Percentiles rank a stretch among this genome's conserved stretches.
Conservation (phyloP, 2,329 filamentous ascomycete genomes). For the Claviceps sp. region DNA sequence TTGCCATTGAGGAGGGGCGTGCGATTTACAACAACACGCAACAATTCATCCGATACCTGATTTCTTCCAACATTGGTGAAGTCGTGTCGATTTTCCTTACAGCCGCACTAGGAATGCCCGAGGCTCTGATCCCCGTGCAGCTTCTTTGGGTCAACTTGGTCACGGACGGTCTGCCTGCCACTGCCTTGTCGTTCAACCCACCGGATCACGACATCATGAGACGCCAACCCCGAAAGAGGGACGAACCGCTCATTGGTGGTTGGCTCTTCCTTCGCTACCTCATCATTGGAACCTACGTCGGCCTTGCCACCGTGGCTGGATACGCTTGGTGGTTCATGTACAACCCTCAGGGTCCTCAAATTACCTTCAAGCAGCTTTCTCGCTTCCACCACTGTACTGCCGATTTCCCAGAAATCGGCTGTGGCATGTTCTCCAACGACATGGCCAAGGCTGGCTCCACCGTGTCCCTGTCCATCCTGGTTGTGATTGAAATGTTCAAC, state of each 20-base stretch:
- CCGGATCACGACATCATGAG: constrained; percentile 98
- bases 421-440: constrained; percentile 77
- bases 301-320: constrained; percentile 83
- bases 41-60: constrained; percentile 97
- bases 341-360: constrained; percentile 78
- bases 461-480: constrained; percentile 78
- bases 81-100: constrained; percentile 98
- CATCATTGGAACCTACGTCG: constrained; percentile 90
- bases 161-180: constrained; percentile 91
- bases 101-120: constrained; percentile 90
- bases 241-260: constrained; percentile 81
- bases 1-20: constrained; percentile 90
- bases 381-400: constrained; percentile 89
- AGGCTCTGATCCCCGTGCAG: constrained; percentile 92
- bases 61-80: constrained; percentile 97
- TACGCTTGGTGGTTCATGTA: constrained; percentile 99
- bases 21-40: constrained; percentile 99
- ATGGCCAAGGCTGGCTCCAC: constrained; percentile 85
- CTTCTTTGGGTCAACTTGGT: constrained; percentile 98
- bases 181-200: constrained; percentile 93
- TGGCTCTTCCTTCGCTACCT: constrained; percentile 98
- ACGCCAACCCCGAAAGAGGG: constrained; percentile 76
- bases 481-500: constrained; percentile 99
- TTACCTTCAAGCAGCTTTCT: constrained; percentile 75
- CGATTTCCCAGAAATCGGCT: constrained; percentile 79